A percentile compares a stretch with the other conserved stretches of the same genome.
phyloP scores from a whole-genome alignment of 2,329 filamentous ascomycete genomes.

The Microsporum audouinii region DNA sequence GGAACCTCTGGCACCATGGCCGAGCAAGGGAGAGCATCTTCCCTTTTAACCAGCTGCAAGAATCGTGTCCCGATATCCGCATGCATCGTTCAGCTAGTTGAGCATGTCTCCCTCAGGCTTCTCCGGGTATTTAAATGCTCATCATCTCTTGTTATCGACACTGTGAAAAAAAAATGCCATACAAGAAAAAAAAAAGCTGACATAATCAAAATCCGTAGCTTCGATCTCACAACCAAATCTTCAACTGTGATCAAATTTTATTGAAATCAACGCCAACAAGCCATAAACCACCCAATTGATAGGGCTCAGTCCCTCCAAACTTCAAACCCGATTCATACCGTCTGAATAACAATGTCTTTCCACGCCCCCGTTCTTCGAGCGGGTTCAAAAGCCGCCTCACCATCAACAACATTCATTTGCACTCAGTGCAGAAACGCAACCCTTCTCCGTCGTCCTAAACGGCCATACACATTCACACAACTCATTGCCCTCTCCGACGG shows the following conservation, averaged over 20 bases:
- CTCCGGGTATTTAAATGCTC: not conserved
- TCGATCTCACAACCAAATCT: not conserved
- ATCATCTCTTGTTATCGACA: not conserved
- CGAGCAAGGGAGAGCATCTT: slow-evolving; percentile 12
- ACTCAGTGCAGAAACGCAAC: slow-evolving; percentile 68
- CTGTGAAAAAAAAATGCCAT: not conserved
- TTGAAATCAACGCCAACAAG: not conserved
- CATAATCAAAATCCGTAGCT: not conserved
- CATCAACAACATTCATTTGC: slow-evolving; percentile 32
- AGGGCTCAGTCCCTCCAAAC: not conserved
- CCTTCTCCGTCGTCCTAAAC: slow-evolving; percentile 73
- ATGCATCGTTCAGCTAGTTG: slow-evolving; percentile 1
- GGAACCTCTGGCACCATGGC: not conserved
- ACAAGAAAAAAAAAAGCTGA: not conserved
- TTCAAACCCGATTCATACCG: not conserved
- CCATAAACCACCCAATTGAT: not conserved
- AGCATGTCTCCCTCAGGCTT: not conserved
- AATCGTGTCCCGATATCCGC: not conserved
- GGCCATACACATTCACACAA: slow-evolving; percentile 96
- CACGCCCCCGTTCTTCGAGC: slow-evolving; percentile 27
- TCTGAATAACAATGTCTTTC: slow-evolving; percentile 23
- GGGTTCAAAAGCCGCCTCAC: slow-evolving; percentile 8
- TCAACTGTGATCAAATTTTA: not conserved
- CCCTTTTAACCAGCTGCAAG: slow-evolving; percentile 2
- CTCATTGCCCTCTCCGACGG: slow-evolving; percentile 87